Base-by-base conservation (phyloP, 805 yeast genomes). In the Starmerella scarabaei region DNA sequence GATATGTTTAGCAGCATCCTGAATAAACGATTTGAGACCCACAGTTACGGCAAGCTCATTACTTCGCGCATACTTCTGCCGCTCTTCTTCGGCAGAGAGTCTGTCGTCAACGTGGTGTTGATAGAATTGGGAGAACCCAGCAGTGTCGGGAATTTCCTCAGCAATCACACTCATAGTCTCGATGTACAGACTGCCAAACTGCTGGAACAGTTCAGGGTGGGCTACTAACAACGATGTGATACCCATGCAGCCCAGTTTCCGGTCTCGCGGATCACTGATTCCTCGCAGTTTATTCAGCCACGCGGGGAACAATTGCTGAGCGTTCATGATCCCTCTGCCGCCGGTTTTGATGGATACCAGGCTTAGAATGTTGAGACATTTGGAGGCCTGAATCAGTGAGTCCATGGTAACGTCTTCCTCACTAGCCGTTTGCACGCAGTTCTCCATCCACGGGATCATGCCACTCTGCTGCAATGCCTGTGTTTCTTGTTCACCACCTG, bases 121-220 rank as follows among this genome's bases (percentile, higher is more conserved):
- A 39, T 54, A 54, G 7, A 46, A 47, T 6, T 43, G 47, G 4
- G 51, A 49, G 32, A 77, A 80, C 3, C 83, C 84, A 24, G 57
- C 54, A 3, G 52, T 55, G 54, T 86, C 96, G 41, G 75, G 71
- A 12, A 80, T 67, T 53, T 84, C 94, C 51, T 86, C 95, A 36
- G 82, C 55, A 43, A 79, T 66, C 37, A 69, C 62, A 3, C 66
- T 60, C 73, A 74, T 69, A 5, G 68, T 47, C 3, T 65, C 57
- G 4, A 72, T 56, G 9, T 63, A 50, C 3, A 55, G 53, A 2
- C 21, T 32, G 21, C 38, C 28, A 18, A 17, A 18, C 17, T 26
- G 21, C 18, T 15, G n/a, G 27, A 45, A 35, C 15, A 45, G 33
- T n/a, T 33, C 35, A 2, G 53, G 51, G 19, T 30, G 16, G 9